Base-by-base conservation (phyloP, 169 alveolate genomes). In the Neospora caninum region DNA sequence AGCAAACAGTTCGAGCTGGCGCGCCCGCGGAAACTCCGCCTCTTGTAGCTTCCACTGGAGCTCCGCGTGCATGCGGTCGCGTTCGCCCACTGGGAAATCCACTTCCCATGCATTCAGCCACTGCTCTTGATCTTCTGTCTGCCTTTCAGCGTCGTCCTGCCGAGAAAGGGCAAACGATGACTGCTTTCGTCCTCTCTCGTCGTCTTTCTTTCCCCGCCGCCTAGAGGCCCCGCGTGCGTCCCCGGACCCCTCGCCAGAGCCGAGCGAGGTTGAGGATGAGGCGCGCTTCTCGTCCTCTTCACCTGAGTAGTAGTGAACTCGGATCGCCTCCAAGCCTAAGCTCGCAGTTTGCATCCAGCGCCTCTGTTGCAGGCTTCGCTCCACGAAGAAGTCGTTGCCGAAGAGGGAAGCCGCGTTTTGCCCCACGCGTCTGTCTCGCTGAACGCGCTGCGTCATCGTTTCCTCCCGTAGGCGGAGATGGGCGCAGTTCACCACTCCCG, bases 71-170 rank as follows among this genome's bases (percentile, higher is more conserved):
- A 10, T 22, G 20, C 54, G 41, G 69, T 49, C 43, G 54, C 64
- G 70, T 7, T 10, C 88, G 36, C 94, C 94, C 18, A 42, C 22
- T 0, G 89, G 64, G 43, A 91, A 91, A 53, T 91, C 94, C 29
- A 91, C 88, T 39, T 91, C 94, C 94, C 94, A 91, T 0, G 94
- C 88, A 54, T 82, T 91, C 39, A 91, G 70, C 94, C 94, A 91
- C 88, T 70, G 89, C 89, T 41, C 69, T 49, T 82, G 41, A 20
- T 82, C 73, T 9, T 22, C 73, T 16, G 73, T 29, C 58, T 49
- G 58, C 4, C 22, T 49, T 4, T 49, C 58, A 7, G 58, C 58
- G 13, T 49, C 58, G 4, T 49, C 58, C 58, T 49, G 58, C 13
- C 58, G 58, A 13, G 22, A 49, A 49, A 13, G 22, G 22, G 58